phyloP scores from a whole-genome alignment of 2,329 filamentous ascomycete genomes.

The Metarhizium sp. region DNA sequence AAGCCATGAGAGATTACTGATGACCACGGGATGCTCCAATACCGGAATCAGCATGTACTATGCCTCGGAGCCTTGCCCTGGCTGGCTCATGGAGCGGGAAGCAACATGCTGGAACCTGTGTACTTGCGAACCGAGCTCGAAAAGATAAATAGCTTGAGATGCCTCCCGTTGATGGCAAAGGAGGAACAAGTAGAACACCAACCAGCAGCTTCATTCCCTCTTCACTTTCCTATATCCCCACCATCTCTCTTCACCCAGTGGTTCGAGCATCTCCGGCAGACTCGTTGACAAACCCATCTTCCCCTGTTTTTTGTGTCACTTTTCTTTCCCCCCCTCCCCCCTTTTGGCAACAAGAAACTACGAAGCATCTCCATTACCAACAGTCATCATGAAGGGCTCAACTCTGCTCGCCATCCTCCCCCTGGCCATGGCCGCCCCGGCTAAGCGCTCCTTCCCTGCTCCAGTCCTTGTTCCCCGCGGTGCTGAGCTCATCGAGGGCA shows the following conservation, averaged over 20 bases:
- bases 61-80: too few species aligned
- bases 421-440: slow-evolving; percentile 20
- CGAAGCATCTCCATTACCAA: slow-evolving; percentile 5
- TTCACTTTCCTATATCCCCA: neutral
- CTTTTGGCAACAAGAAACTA: neutral
- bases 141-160: slow-evolving; percentile 1
- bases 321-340: neutral
- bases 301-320: neutral
- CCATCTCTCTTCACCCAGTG: neutral
- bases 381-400: slow-evolving; percentile 18
- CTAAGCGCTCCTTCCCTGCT: slow-evolving; percentile 22
- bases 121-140: neutral
- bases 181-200: neutral
- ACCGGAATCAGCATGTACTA: too few species aligned
- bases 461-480: slow-evolving; percentile 23
- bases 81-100: neutral
- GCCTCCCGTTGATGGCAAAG: neutral
- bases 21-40: neutral
- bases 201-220: neutral
- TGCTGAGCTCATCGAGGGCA: slow-evolving; percentile 22
- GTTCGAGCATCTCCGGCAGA: neutral
- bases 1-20: too few species aligned
- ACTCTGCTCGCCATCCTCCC: slow-evolving; percentile 24
- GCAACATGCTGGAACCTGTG: neutral
- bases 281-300: neutral